A percentile compares a stretch with the other conserved stretches of the same genome.
Conservation (phyloP, 345 rosid genomes). For the Euclidium syriacum region DNA sequence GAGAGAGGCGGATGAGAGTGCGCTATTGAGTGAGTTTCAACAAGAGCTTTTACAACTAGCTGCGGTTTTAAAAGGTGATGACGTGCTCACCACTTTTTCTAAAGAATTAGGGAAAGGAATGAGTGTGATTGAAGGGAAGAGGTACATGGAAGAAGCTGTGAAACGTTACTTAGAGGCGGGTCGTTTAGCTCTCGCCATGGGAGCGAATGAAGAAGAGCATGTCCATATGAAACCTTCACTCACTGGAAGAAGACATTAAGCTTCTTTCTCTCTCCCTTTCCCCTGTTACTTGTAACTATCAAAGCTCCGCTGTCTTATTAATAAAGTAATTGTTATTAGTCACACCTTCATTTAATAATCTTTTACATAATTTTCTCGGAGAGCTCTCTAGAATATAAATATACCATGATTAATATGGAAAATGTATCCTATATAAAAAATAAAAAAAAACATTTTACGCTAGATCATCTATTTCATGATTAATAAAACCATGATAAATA, state of each 20-base stretch:
- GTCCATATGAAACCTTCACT: constrained; percentile 85
- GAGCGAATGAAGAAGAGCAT: constrained; percentile 66
- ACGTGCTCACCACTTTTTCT: constrained; percentile 46
- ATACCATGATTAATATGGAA: no score
- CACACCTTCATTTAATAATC: no score
- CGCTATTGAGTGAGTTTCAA: constrained; percentile 71
- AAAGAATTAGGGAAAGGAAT: constrained; percentile 46
- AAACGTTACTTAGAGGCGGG: constrained; percentile 71
- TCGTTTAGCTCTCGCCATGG: constrained; percentile 57
- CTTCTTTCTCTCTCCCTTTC: no score
- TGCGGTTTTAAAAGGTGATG: constrained; percentile 68
- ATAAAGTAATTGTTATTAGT: no score
- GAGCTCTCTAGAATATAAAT: no score
- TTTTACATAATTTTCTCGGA: no score
- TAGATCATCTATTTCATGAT: no score
- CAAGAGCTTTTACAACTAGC: constrained; percentile 77
- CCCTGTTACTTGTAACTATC: no score
- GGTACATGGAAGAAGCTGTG: constrained; percentile 78
- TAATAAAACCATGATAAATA: no score
- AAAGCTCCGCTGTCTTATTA: no score
- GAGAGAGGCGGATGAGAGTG: constrained; percentile 59
- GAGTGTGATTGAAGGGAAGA: constrained; percentile 75
- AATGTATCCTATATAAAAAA: no score
- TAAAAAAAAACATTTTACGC: no score
- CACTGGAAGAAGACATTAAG: constrained; percentile 32